phyloP scores from a whole-genome alignment of 1,284 basidiomycete genomes.

The Austroboletus novae-zelandiae region DNA sequence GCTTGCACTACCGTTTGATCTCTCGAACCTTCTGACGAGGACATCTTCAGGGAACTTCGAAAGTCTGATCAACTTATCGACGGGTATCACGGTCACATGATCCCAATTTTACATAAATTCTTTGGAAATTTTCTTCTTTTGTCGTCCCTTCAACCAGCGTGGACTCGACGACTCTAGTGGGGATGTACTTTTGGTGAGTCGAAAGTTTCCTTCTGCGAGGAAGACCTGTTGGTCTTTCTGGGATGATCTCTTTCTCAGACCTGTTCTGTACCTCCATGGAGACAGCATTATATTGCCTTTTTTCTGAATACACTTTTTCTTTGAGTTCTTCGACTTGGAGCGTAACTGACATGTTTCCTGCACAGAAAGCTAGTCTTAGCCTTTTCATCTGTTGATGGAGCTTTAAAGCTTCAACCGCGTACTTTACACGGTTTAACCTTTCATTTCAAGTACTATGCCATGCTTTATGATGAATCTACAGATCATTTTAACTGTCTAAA shows the following conservation, averaged over 20 bases:
- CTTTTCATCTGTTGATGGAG: too few relatives aligned
- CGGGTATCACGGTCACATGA: neutral
- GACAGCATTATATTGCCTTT: slow-evolving; percentile 24
- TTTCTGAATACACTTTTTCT: slow-evolving; percentile 13
- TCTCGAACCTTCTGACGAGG: slow-evolving; percentile 18
- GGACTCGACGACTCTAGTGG: too few relatives aligned
- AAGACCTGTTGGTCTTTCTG: neutral
- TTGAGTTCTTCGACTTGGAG: neutral
- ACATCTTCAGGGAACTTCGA: slow-evolving; percentile 6
- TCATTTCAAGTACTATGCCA: too few relatives aligned
- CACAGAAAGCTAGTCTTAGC: neutral
- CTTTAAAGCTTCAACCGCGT: too few relatives aligned
- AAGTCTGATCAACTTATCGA: neutral
- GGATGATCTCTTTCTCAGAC: slow-evolving; percentile 29
- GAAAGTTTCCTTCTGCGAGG: neutral
- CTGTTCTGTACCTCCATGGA: slow-evolving; percentile 31
- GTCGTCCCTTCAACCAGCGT: too few relatives aligned
- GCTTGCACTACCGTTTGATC: slow-evolving; percentile 53
- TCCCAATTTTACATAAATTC: neutral
- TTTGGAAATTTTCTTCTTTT: too few relatives aligned
- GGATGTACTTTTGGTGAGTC: neutral
- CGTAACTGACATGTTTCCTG: slow-evolving; percentile 6
- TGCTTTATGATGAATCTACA: too few relatives aligned
- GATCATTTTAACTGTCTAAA: too few relatives aligned
- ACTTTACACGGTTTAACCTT: too few relatives aligned